Evolutionary conservation across 345 rosid species (phyloP), one percentile per base, ranked within the genome.

Genomic region (Brassica carinata): DNA sequence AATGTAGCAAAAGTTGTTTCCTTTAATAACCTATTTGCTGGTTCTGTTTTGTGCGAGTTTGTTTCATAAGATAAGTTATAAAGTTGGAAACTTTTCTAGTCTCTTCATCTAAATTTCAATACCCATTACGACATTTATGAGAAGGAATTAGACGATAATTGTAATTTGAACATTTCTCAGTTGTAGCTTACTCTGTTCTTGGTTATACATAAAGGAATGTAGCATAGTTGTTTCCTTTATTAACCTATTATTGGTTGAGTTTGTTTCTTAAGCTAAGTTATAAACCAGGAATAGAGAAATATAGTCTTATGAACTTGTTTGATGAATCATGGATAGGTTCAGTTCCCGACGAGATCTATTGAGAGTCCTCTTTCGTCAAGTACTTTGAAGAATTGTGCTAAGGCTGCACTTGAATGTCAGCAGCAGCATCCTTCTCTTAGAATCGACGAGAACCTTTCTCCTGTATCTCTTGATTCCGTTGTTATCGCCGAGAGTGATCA

Each of bases 391-490:
- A 85, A 71, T 34, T 86, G 86, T 69, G 86, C 72, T 15, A 88
- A 86, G 77, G 78, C 87, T 40, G 67, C 86, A 11, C 78, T 87
- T 29, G 93, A 86, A 3, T 78, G 85, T 82, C 91, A 86, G 84
- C 90, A 86, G 83, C 86, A 88, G 82, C 86, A 88, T 15, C 64
- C 94, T 2, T 83, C 79, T 64, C 84, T 90, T 63, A 84, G 98
- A 83, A 85, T 90, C 34, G 96, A 87, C 27, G 98, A 87, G 73
- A 94, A 90, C 71, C 84, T 92, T 82, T 93, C 97, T 3, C 97
- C 98, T 0, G 89, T 87, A 1, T 92, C 99, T 55, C 89, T 92
- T 75, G 97, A 91, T 85, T 95, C 98, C 4, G 96, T 88, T 79
- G 97, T 92, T 45, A 89, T 90, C 57, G 87, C 92, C 8, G 96